A percentile compares a stretch with the other conserved stretches of the same genome.
phyloP scores from a whole-genome alignment of 2,329 filamentous ascomycete genomes.

The Colletotrichum echinochloae region DNA sequence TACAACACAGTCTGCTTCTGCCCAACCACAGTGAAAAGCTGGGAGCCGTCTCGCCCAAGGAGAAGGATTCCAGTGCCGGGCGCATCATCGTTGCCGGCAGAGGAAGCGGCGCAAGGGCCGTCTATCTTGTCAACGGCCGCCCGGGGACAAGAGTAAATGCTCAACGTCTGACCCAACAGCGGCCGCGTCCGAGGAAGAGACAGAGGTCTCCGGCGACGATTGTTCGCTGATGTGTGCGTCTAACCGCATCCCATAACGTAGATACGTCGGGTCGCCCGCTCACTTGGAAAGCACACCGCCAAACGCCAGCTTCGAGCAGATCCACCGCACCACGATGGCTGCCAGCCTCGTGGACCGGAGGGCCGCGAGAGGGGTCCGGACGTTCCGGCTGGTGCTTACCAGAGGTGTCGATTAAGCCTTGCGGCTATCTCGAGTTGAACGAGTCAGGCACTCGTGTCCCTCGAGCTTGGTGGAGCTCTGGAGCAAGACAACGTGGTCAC shows the following conservation, averaged over 20 bases:
- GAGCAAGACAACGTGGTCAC: constrained; percentile 45
- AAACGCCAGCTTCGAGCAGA: constrained; percentile 53
- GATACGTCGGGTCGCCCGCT: background rate
- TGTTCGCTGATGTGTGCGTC: constrained; percentile 43
- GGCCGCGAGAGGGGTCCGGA: no score
- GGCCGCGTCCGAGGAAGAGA: background rate
- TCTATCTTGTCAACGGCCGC: constrained; percentile 47
- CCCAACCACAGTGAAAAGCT: no score
- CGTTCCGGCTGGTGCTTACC: background rate
- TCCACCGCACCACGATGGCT: constrained; percentile 48
- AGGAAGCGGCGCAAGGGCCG: constrained; percentile 49
- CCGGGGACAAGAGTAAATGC: constrained; percentile 38
- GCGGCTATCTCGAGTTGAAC: constrained; percentile 52
- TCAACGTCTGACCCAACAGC: background rate
- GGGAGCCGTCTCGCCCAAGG: background rate
- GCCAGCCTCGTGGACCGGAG: constrained; percentile 45
- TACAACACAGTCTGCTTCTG: background rate
- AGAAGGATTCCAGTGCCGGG: constrained; percentile 31
- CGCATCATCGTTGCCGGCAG: constrained; percentile 47
- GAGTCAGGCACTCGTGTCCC: constrained; percentile 50
- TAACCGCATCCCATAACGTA: no score
- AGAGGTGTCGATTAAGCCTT: constrained; percentile 47
- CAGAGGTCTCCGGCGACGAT: constrained; percentile 45
- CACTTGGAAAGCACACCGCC: constrained; percentile 43
- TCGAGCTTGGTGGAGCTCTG: constrained; percentile 49